Evolutionary conservation across 768 basidiomycete species (phyloP).

Genomic region (Collybia nuda): DNA sequence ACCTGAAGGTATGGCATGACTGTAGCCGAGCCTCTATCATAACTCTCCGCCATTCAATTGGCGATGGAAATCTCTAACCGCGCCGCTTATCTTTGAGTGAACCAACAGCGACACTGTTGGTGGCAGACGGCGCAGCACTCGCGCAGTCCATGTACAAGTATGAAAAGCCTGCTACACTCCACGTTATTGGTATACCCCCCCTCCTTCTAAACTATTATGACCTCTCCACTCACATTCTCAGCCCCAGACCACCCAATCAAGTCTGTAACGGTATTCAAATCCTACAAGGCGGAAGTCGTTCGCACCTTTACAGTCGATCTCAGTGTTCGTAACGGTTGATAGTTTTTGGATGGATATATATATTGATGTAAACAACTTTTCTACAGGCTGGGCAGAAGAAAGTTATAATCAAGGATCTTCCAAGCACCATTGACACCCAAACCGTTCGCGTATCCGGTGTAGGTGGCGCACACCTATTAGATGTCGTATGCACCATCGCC

Average conservation of each 20-base stretch:
- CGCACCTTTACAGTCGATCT: slow-evolving; percentile 48
- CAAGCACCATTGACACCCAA: slow-evolving; percentile 49
- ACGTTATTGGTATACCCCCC: too few relatives aligned
- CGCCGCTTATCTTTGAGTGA: too few relatives aligned
- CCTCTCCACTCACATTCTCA: slow-evolving; percentile 12
- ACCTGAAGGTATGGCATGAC: too few relatives aligned
- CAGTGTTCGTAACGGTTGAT: slow-evolving; percentile 33
- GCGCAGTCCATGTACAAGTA: too few relatives aligned
- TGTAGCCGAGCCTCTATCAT: too few relatives aligned
- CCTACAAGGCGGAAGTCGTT: slow-evolving; percentile 54
- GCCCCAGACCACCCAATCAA: slow-evolving; percentile 48
- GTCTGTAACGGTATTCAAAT: slow-evolving; percentile 58
- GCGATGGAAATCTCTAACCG: too few relatives aligned
- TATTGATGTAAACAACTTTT: background rate
- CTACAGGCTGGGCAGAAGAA: slow-evolving; percentile 53
- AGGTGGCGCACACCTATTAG: slow-evolving; percentile 47
- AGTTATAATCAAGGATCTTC: slow-evolving; percentile 47
- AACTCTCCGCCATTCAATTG: too few relatives aligned
- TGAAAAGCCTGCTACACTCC: too few relatives aligned
- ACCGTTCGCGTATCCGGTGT: slow-evolving; percentile 55
- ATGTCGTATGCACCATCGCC: slow-evolving; percentile 49
- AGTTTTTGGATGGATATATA: background rate
- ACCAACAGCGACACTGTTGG: too few relatives aligned
- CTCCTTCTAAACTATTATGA: background rate
- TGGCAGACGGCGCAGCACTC: too few relatives aligned